A percentile compares a stretch with the other conserved stretches of the same genome.
Evolutionary conservation across 768 basidiomycete genomes (phyloP).

Genomic region (Lentinula edodes): DNA sequence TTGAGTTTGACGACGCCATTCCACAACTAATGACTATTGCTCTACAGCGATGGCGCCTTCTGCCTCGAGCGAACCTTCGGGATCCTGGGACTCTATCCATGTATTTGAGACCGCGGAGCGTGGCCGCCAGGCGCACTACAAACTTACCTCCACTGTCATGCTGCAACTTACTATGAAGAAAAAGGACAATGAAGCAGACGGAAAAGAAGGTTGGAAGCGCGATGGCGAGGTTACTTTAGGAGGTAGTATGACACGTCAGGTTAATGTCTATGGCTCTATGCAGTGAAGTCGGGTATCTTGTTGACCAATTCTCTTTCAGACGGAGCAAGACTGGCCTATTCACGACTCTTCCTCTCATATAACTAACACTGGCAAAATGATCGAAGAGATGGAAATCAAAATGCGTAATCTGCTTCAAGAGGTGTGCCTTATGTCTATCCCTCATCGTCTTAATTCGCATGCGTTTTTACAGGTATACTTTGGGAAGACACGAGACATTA

Average conservation of each 20-base stretch:
- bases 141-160: slow-evolving; percentile 96
- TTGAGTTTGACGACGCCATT: neutral
- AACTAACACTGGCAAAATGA: slow-evolving; percentile 88
- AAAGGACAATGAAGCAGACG: slow-evolving; percentile 28
- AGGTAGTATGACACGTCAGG: slow-evolving; percentile 97
- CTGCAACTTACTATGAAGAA: slow-evolving; percentile 72
- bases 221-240: slow-evolving; percentile 81
- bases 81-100: slow-evolving; percentile 98
- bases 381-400: slow-evolving; percentile 99
- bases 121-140: slow-evolving; percentile 91
- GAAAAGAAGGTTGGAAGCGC: slow-evolving; percentile 42
- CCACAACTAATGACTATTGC: neutral
- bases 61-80: slow-evolving; percentile 57
- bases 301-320: slow-evolving; percentile 34
- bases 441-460: neutral
- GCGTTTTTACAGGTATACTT: slow-evolving; percentile 67
- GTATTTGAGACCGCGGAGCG: slow-evolving; percentile 95
- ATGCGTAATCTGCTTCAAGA: slow-evolving; percentile 94
- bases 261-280: slow-evolving; percentile 27
- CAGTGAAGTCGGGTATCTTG: neutral
- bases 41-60: slow-evolving; percentile 55
- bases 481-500: slow-evolving; percentile 93
- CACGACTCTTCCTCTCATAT: slow-evolving; percentile 83
- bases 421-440: slow-evolving; percentile 30
- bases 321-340: slow-evolving; percentile 82